A percentile compares a stretch with the other conserved stretches of the same genome.
These are phyloP conservation scores for Incumbomyces lentus DNA, from an alignment of 2,329 filamentous ascomycete genomes.

Conservation along the genomic window DNA sequence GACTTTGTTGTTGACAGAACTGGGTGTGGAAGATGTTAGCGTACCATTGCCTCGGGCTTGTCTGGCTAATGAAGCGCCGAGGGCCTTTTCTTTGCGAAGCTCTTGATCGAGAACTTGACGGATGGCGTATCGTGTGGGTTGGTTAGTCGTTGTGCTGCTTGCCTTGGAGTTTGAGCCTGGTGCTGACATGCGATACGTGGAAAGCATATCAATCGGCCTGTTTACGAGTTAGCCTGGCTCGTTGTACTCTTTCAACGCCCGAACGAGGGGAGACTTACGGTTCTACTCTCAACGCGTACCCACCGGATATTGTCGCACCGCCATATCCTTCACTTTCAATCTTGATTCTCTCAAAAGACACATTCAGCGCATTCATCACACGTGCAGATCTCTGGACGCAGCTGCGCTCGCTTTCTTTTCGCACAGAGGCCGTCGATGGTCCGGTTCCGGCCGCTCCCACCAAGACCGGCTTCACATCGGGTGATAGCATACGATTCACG, in stretches of 20 bases:
- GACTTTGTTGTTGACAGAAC: constrained; percentile 6
- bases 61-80: constrained; percentile 56
- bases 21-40: background rate
- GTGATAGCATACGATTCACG: constrained; percentile 64
- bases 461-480: constrained; percentile 83
- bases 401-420: constrained; percentile 71
- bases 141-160: constrained; percentile 27
- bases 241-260: background rate
- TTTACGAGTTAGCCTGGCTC: constrained; percentile 21
- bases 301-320: constrained; percentile 33
- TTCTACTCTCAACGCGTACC: constrained; percentile 89
- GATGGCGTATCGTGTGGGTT: constrained; percentile 79
- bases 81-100: constrained; percentile 60
- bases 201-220: constrained; percentile 63
- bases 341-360: constrained; percentile 68
- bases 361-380: constrained; percentile 71
- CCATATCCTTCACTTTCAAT: constrained; percentile 57
- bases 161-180: constrained; percentile 1
- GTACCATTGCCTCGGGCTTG: constrained; percentile 41
- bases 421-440: constrained; percentile 66
- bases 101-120: constrained; percentile 90
- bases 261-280: constrained; percentile 63
- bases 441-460: constrained; percentile 54
- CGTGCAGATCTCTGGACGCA: constrained; percentile 72
- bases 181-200: constrained; percentile 59